These are phyloP conservation scores for Mortierella sp. DNA, from an alignment of 371 early-diverging fungal genomes.

Conservation along the genomic window DNA sequence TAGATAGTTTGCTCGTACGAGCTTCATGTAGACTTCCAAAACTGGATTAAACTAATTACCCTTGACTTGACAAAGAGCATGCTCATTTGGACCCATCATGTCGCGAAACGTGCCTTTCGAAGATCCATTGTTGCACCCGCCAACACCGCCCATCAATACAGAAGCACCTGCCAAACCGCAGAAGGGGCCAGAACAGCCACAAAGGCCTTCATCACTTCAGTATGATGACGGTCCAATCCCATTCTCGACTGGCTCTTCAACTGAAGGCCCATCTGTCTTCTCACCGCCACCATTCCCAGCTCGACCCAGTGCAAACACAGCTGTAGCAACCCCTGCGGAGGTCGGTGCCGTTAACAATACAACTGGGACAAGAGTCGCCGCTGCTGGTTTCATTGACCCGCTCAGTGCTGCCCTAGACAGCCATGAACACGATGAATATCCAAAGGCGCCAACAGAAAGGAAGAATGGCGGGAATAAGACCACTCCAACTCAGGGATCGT, in stretches of 20 bases:
- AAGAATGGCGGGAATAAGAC: not conserved
- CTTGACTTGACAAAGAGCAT: too few species aligned
- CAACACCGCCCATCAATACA: slow-evolving; percentile 33
- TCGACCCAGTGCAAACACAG: not conserved
- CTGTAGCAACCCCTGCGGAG: not conserved
- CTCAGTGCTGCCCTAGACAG: slow-evolving; percentile 17
- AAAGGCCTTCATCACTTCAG: slow-evolving; percentile 6
- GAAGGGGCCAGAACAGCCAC: slow-evolving; percentile 2
- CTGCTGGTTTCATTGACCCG: slow-evolving; percentile 30
- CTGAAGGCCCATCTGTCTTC: slow-evolving; percentile 25
- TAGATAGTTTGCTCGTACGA: too few species aligned
- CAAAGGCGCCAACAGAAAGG: not conserved
- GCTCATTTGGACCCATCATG: slow-evolving; percentile 22
- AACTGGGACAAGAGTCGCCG: not conserved
- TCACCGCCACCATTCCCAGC: slow-evolving; percentile 26
- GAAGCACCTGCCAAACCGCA: slow-evolving; percentile 2
- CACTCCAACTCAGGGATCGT: slow-evolving; percentile 1
- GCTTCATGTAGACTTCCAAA: too few species aligned
- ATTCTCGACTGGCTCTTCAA: slow-evolving; percentile 24
- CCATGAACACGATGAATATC: not conserved
- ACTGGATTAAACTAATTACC: too few species aligned
- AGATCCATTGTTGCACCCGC: slow-evolving; percentile 51
- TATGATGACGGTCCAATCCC: slow-evolving; percentile 56
- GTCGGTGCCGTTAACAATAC: not conserved
- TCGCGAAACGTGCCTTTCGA: slow-evolving; percentile 49